These are phyloP conservation scores for Fusarium neocosmosporiellum DNA, from an alignment of 2,329 filamentous ascomycete genomes.

Conservation along the genomic window DNA sequence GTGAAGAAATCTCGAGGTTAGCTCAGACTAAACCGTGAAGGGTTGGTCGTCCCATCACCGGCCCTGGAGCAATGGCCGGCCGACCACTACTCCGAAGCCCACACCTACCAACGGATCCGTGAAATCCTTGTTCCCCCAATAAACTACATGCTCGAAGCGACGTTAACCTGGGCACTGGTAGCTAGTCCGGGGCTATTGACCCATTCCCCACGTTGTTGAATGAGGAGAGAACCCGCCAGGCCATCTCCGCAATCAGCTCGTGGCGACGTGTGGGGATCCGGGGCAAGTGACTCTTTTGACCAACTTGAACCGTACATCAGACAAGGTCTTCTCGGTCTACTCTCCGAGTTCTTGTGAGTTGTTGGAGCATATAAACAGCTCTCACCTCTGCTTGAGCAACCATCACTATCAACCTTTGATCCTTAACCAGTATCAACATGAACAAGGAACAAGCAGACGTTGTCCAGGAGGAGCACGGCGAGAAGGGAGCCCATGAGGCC, in stretches of 20 bases:
- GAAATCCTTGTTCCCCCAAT: conserved; percentile 2
- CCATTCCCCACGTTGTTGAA: neutral
- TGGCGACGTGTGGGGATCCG: neutral
- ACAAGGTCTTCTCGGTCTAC: neutral
- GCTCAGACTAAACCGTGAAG: neutral
- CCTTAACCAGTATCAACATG: neutral
- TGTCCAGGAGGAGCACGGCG: neutral
- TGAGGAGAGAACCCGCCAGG: neutral
- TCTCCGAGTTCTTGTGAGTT: neutral
- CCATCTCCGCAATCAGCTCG: neutral
- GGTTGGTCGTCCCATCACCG: neutral
- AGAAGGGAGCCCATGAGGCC: neutral
- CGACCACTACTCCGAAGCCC: neutral
- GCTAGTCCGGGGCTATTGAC: neutral
- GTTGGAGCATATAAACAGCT: neutral
- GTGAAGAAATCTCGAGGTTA: neutral
- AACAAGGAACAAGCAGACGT: neutral
- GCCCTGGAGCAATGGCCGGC: conserved; percentile 1
- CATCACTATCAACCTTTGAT: neutral
- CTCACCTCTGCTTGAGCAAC: neutral
- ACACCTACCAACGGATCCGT: neutral
- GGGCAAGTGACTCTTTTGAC: neutral
- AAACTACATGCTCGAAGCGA: neutral
- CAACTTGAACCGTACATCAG: neutral
- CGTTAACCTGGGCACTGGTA: neutral